Evolutionary conservation across 108 stramenopile genomes (phyloP), one percentile per base, ranked within the genome.

Genomic region (Nitzschia sp.): DNA sequence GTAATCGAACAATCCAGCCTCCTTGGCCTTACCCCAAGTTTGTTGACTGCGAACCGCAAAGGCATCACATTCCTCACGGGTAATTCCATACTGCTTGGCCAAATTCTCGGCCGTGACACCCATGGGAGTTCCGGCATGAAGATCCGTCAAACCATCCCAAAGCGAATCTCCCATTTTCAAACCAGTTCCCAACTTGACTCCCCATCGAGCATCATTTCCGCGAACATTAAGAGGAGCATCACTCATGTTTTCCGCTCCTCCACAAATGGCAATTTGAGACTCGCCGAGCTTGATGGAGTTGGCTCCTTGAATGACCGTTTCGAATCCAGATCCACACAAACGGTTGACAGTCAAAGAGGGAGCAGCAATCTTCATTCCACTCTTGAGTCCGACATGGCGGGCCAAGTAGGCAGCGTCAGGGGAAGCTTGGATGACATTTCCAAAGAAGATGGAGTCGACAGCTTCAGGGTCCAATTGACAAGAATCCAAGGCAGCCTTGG

Each of bases 101-200:
- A 99, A 76, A 74, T 98, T 99, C 54, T 99, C 98, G 9, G 98
- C 98, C 51, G 98, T 99, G 51, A 98, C 74, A 44, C 97, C 98
- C 98, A 99, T 99, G 0, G 97, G 96, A 34, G 86, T 83, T 17
- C 85, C 85, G 38, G 87, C 90, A 69, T 95, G 72, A 15, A 82
- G 70, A 77, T 99, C 98, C 10, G 97, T 97, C 41, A 98, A 72
- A 9, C 89, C 89, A 72, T 87, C 85, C 89, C 89, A 90, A 10
- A 90, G 64, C 3, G 80, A 46, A 70, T 92, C 89, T 14, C 84
- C 68, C 73, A 95, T 60, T 39, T 70, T 65, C 58, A 93, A 63
- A 15, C 95, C 97, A 21, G 79, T 75, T 44, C 97, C 96, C 61
- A 99, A 73, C 22, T 84, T 69, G 41, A 94, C 90, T 8, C 93